Percentiles rank a stretch among this genome's conserved stretches.
phyloP scores from a whole-genome alignment of 2,329 filamentous ascomycete species.

The Talaromyces sp. region DNA sequence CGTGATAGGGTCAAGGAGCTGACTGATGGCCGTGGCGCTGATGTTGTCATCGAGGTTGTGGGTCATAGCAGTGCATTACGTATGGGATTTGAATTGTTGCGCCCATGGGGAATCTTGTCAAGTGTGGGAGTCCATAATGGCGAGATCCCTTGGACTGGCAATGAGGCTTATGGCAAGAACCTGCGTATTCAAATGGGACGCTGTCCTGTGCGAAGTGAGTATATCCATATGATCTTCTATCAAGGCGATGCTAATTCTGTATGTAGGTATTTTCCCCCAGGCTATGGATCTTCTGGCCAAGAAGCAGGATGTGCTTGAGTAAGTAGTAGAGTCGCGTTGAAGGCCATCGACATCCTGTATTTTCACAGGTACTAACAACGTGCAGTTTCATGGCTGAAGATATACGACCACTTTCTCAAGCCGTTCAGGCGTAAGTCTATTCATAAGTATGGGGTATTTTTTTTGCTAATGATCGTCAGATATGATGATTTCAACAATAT shows the following conservation, averaged over 20 bases:
- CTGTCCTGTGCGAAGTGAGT: constrained; percentile 62
- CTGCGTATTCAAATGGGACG: constrained; percentile 72
- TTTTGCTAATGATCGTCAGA: constrained; percentile 26
- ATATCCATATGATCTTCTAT: neutral
- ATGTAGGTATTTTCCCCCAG: constrained; percentile 59
- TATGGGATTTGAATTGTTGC: constrained; percentile 70
- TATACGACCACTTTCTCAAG: constrained; percentile 68
- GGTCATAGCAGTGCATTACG: constrained; percentile 67
- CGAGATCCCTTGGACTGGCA: constrained; percentile 67
- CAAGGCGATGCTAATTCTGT: neutral
- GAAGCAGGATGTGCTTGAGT: constrained; percentile 68
- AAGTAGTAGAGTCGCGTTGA: constrained; percentile 31
- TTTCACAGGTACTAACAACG: constrained; percentile 16
- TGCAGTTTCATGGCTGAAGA: constrained; percentile 72
- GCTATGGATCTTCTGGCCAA: constrained; percentile 64
- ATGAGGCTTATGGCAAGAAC: constrained; percentile 68
- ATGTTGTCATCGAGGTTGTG: constrained; percentile 78
- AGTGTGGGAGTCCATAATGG: constrained; percentile 75
- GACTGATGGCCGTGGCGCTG: constrained; percentile 78
- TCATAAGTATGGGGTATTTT: neutral
- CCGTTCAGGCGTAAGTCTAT: constrained; percentile 53
- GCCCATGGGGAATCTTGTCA: constrained; percentile 71
- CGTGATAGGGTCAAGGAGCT: constrained; percentile 62
- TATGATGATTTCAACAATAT: constrained; percentile 72
- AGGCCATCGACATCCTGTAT: neutral